phyloP scores from a whole-genome alignment of 1,139 yeast genomes.

The Zygotorulaspora mrakii region DNA sequence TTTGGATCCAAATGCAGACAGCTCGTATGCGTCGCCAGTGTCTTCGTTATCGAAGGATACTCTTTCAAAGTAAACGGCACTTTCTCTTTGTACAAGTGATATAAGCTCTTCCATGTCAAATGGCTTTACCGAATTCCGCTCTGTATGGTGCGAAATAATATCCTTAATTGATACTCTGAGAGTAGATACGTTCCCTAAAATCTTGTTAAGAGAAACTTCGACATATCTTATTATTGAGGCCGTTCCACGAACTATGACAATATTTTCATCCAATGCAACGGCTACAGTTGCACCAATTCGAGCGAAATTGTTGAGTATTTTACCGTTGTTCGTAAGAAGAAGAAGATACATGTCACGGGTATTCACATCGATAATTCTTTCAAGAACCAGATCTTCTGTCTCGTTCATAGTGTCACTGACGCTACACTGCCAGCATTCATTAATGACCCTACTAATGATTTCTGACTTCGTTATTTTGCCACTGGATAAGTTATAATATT shows the following conservation, averaged over 20 bases:
- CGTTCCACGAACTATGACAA: conserved; percentile 35
- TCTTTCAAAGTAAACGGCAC: conserved; percentile 24
- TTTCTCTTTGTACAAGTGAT: conserved; percentile 24
- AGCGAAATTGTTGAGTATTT: conserved; percentile 37
- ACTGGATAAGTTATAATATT: conserved; percentile 18
- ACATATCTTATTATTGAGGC: conserved; percentile 36
- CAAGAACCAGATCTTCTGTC: conserved; percentile 40
- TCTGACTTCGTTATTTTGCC: conserved; percentile 21
- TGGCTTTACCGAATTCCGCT: conserved; percentile 10
- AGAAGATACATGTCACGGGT: conserved; percentile 30
- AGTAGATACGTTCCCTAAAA: conserved; percentile 40
- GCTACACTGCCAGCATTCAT: conserved; percentile 43
- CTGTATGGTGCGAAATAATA: conserved; percentile 23
- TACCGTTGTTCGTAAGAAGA: conserved; percentile 41
- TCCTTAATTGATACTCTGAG: conserved; percentile 37
- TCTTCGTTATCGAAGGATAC: conserved; percentile 11
- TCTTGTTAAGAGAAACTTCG: conserved; percentile 37
- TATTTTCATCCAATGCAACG: conserved; percentile 36
- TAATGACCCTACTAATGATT: conserved; percentile 35
- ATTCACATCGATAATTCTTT: conserved; percentile 36
- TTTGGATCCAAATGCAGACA: conserved; percentile 32
- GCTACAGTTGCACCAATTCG: conserved; percentile 33
- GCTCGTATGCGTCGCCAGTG: conserved; percentile 14
- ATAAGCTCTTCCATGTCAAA: conserved; percentile 16
- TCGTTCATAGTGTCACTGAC: conserved; percentile 37